These are phyloP conservation scores for Smallanthus sonchifolius DNA, from an alignment of 129 eudicot genomes.

Conservation along the genomic window DNA sequence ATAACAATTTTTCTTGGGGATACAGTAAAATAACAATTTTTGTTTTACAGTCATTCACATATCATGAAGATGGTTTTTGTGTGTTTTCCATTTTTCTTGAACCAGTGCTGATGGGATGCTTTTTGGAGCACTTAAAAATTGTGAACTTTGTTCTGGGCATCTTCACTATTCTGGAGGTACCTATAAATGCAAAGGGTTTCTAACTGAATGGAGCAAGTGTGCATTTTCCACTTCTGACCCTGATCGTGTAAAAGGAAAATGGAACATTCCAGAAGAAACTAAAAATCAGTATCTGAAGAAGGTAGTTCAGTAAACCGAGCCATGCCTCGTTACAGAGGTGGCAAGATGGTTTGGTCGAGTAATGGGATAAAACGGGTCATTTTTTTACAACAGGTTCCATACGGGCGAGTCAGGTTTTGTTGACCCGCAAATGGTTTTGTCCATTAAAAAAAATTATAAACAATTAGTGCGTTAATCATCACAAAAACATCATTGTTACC, in stretches of 20 bases:
- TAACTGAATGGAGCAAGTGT: conserved; percentile 91
- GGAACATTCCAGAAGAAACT: conserved; percentile 85
- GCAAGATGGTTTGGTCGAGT: background rate
- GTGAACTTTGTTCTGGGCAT: conserved; percentile 67
- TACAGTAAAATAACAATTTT: background rate
- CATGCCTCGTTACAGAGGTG: background rate
- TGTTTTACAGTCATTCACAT: background rate
- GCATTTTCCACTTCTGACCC: conserved; percentile 69
- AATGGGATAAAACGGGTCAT: background rate
- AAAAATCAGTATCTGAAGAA: conserved; percentile 57
- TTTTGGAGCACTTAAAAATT: conserved; percentile 66
- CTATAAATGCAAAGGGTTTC: conserved; percentile 69
- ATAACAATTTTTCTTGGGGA: background rate
- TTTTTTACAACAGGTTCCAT: background rate
- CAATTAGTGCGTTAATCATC: background rate
- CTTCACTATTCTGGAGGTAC: conserved; percentile 75
- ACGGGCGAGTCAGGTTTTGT: background rate
- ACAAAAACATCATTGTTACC: background rate
- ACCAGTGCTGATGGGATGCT: conserved; percentile 93
- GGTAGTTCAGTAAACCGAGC: conserved; percentile 34
- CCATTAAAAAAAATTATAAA: background rate
- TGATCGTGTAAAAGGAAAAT: conserved; percentile 64
- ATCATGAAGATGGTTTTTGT: background rate
- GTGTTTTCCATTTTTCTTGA: conserved; percentile 8
- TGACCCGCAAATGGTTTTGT: background rate